Base-by-base conservation (phyloP, 768 basidiomycete genomes). In the Agrocybe pediades region DNA sequence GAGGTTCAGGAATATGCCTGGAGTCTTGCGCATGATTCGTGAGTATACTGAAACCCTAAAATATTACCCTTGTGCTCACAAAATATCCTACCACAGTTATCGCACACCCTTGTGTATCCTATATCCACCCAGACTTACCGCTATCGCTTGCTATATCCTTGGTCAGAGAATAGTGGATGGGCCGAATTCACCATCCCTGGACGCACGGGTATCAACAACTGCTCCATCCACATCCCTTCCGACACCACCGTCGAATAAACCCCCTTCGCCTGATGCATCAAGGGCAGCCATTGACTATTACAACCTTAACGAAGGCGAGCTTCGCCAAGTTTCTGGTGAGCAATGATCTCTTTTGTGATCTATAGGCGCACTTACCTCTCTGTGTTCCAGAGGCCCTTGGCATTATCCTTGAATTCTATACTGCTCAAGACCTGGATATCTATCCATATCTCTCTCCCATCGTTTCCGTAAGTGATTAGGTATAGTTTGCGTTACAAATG, bases 1-100 rank as follows among this genome's bases (percentile, higher is more conserved):
- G 68, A 74, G 27, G 66, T 87, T 29, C 84, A 88, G 67, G 90
- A 92, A 63, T 86, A 83, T 63, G 85, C 90, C 11, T 94, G 91
- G 92, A 90, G 88, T 56, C 75, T 94, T 46, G 87, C 90, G 13
- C 89, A 92, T 69, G 92, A 94, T 74, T 91, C 92, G 92, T 93
- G 54, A 70, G 78, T 80, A 29, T 39, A 13, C 45, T 46, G 9
- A 16, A 52, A 45, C 16, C 19, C 57, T 48, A 50, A 49, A 36
- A 11, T 46, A 43, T 39, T 42, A n/a, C 30, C 33, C 27, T 56
- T 44, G 11, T 36, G 5, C 4, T 54, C 46, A 25, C 25, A 9
- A 61, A 47, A 41, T 11, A 40, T 47, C 47, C n/a, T 57, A 41
- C 23, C 20, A 53, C 63, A 92, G 92, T 48, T 90, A 86, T 69